Base-by-base conservation (phyloP, 139 green algal genomes). In the Nannochloris sp. region DNA sequence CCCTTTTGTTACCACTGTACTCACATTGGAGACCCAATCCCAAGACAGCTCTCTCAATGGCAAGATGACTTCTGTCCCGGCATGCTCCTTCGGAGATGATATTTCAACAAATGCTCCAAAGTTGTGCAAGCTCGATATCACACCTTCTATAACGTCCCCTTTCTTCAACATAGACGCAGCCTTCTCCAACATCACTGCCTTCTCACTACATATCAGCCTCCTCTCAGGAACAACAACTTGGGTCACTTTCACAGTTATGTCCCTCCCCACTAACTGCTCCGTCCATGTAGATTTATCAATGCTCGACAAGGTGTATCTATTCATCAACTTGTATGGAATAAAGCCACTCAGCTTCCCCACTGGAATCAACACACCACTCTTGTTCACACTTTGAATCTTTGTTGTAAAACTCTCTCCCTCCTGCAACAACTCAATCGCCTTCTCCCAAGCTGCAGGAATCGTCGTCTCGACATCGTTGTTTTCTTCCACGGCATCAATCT, bases 71-170 rank as follows among this genome's bases (percentile, higher is more conserved):
- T 68, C 71, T 3, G 60, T 43, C 12, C 73, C 73, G 34, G 70
- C 49, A 61, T 60, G 11, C 12, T 76, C 54, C n/a, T 78, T 51
- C 4, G 60, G 40, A 12, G 59, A 29, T 24, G 23, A 23, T 27
- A 85, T 55, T 46, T 72, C 68, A 8, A 84, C 68, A 53, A 86
- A 86, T 8, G 74, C 79, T 15, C 79, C 81, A 67, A 74, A 88
- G 61, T 78, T 68, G 11, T 43, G 60, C 15, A 81, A 25, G 34
- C 43, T 53, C 8, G 49, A 73, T 15, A 87, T 73, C 4, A 63
- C 27, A 34, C 69, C 81, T 21, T 66, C 44, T 24, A 80, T 57
- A 1, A 75, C 46, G 23, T 78, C 66, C 1, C 81, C 78, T 7
- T 18, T 11, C 54, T 71, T 62, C 19, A 85, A n/a, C 23, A n/a